phyloP scores from a whole-genome alignment of 2,329 filamentous ascomycete genomes.

The Diatrype stigma region DNA sequence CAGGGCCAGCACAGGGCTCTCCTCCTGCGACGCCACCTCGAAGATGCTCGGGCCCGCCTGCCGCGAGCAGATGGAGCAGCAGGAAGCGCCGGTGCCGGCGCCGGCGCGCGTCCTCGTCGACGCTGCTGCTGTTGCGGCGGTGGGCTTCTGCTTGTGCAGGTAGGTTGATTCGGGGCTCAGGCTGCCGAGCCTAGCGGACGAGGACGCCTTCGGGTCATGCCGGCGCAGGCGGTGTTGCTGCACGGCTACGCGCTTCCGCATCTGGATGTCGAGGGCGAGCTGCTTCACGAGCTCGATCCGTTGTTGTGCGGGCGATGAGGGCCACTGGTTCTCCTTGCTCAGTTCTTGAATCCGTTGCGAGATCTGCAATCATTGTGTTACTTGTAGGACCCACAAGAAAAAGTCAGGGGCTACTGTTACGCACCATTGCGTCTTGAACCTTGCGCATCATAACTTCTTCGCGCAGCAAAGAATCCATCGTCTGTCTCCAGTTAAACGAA shows the following conservation, averaged over 20 bases:
- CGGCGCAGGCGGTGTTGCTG: conserved; percentile 10
- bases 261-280: conserved; percentile 14
- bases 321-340: conserved; percentile 9
- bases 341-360: conserved; percentile 7
- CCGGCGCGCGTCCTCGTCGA: neutral
- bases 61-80: conserved; percentile 14
- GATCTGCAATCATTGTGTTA: no score
- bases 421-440: conserved; percentile 13
- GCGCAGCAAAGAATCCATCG: conserved; percentile 12
- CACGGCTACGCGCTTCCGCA: conserved; percentile 12
- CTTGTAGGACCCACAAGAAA: no score
- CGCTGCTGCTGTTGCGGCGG: conserved; percentile 1
- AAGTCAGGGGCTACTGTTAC: conserved; percentile 6
- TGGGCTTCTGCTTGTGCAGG: conserved; percentile 13
- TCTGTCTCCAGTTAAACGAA: conserved; percentile 11
- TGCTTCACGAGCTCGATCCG: conserved; percentile 11
- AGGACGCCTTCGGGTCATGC: conserved; percentile 8
- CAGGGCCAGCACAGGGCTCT: conserved; percentile 14
- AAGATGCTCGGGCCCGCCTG: conserved; percentile 14
- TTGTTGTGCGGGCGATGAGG: conserved; percentile 10
- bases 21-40: conserved; percentile 14
- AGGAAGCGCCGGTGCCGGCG: conserved; percentile 2
- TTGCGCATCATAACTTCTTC: conserved; percentile 17
- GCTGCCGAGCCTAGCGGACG: conserved; percentile 7
- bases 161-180: conserved; percentile 12